Evolutionary conservation across 2,329 filamentous ascomycete species (phyloP), one percentile per base, ranked within the genome.

Genomic region (Aspergillus piperis): DNA sequence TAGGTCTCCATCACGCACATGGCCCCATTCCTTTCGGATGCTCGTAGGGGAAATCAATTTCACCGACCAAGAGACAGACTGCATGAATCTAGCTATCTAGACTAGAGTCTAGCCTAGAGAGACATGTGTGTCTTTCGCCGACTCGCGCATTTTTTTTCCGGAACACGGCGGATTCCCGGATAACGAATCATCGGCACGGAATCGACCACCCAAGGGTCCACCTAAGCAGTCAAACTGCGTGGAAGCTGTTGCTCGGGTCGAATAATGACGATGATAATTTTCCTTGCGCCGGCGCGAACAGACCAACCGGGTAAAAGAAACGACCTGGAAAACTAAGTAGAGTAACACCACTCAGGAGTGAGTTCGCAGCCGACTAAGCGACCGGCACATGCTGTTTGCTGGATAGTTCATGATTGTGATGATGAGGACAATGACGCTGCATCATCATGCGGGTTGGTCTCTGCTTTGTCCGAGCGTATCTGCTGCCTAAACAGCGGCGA

Each of bases 291-390:
- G 10, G 25, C 41, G n/a, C 39, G 39, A 30, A 47, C 30, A 30
- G 53, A 55, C 32, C 53, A 27, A 41, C 53, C 53, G 53, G 53
- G 25, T 55, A 55, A 47, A 55, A 30, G 38, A 44, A 54, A 42
- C 39, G 38, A 36, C 32, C 32, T 36, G 32, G 32, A 13, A 36
- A 36, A 42, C 8, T 21, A 13, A 44, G 41, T 13, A n/a, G 11
- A 44, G 11, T 13, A n/a, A 15, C 41, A 44, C 41, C 32, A 36
- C 11, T 36, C 32, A 36, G 32, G 11, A 36, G 32, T 36, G 17
- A 13, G 19, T 11, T 8, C 5, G 41, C 13, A 21, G 21, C 41
- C 41, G 21, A 32, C 36, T 23, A 25, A 47, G 23, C 41, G 53
- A 55, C 39, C 41, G 53, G 27, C 39, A 39, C 39, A 13, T 39